These are phyloP conservation scores for Sclerotiophoma versabilis DNA, from an alignment of 2,329 filamentous ascomycete species.

Conservation along the genomic window DNA sequence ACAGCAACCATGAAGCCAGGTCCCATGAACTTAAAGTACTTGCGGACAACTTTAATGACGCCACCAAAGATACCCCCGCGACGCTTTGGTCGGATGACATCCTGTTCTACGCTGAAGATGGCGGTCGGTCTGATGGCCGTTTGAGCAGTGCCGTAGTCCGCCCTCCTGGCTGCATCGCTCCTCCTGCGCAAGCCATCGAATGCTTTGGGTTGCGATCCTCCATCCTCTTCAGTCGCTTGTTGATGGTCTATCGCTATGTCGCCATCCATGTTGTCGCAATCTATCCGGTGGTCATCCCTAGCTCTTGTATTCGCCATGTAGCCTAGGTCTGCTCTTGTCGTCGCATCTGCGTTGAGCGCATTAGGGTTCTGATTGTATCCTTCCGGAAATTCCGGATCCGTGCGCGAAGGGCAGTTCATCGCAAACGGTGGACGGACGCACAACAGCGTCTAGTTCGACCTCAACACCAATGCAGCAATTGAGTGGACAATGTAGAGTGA, in stretches of 20 bases:
- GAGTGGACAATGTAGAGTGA: neutral
- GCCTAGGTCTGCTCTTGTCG: constrained; percentile 68
- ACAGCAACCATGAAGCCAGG: constrained; percentile 69
- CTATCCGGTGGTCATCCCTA: constrained; percentile 52
- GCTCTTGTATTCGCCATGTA: constrained; percentile 65
- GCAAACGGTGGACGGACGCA: constrained; percentile 4
- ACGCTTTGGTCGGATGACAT: neutral
- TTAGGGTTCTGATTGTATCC: constrained; percentile 69
- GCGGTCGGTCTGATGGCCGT: neutral
- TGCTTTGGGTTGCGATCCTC: neutral
- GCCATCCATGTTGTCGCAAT: constrained; percentile 15
- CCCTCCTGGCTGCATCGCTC: neutral
- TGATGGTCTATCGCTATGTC: constrained; percentile 1
- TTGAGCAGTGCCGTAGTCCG: neutral
- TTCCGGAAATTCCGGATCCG: constrained; percentile 60
- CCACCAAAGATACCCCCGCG: constrained; percentile 5
- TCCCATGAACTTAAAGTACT: constrained; percentile 66
- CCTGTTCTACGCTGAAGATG: constrained; percentile 9
- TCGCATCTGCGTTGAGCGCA: constrained; percentile 64
- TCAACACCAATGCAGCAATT: neutral
- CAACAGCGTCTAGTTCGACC: neutral
- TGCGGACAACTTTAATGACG: constrained; percentile 36
- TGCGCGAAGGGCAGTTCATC: constrained; percentile 72
- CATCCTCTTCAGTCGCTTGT: neutral
- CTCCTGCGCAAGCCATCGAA: neutral